Percentiles rank a stretch among this genome's conserved stretches.
These are phyloP conservation scores for Coniophora puteana DNA, from an alignment of 1,284 basidiomycete species.

Conservation along the genomic window DNA sequence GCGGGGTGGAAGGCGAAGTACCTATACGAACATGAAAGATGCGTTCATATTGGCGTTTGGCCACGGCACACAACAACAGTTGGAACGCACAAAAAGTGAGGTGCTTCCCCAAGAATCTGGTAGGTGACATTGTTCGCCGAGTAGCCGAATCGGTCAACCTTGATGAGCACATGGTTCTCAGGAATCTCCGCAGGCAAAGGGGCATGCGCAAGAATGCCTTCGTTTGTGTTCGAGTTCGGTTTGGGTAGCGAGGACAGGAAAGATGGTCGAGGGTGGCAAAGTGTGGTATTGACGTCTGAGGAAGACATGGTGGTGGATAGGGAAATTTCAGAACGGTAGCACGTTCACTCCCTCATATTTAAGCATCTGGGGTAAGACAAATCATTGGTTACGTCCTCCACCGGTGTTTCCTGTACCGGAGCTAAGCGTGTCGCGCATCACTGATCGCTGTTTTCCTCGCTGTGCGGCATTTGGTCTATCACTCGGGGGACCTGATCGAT, in stretches of 20 bases:
- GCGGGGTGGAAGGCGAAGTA: conserved; percentile 62
- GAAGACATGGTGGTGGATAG: too few species aligned
- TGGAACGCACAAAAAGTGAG: conserved; percentile 50
- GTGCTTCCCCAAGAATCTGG: conserved; percentile 55
- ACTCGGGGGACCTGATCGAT: too few species aligned
- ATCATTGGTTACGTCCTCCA: too few species aligned
- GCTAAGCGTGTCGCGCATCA: too few species aligned
- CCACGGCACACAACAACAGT: conserved; percentile 1
- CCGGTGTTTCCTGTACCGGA: too few species aligned
- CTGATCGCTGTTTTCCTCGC: too few species aligned
- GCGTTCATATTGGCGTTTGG: neutral
- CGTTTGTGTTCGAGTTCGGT: conserved; percentile 16
- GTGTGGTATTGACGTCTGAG: conserved; percentile 18
- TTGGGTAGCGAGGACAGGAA: too few species aligned
- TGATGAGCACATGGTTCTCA: conserved; percentile 49
- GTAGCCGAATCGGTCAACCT: conserved; percentile 61
- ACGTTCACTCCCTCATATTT: too few species aligned
- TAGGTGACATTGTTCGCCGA: conserved; percentile 64
- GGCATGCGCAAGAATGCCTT: conserved; percentile 19
- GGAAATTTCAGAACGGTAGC: too few species aligned
- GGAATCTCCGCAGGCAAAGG: conserved; percentile 28
- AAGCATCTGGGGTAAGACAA: too few species aligned
- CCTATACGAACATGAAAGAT: conserved; percentile 25
- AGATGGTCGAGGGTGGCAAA: conserved; percentile 29
- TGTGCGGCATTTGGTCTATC: too few species aligned